Evolutionary conservation across 2,329 filamentous ascomycete genomes (phyloP).

Genomic region (Alternaria sp.): DNA sequence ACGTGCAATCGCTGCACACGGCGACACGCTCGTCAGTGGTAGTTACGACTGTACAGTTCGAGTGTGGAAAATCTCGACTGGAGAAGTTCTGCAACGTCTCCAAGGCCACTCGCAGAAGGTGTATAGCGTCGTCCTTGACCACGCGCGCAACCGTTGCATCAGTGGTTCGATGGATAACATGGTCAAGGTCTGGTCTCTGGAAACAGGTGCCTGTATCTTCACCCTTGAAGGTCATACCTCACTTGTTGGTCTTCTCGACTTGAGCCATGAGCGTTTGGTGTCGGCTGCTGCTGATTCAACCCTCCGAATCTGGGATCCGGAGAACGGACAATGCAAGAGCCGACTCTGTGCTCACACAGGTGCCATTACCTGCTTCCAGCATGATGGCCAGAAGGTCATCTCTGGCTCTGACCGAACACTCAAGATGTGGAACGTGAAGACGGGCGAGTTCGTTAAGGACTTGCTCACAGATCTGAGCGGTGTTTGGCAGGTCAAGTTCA

Average conservation of each 20-base stretch:
- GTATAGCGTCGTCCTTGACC: constrained; percentile 94
- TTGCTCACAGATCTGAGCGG: constrained; percentile 90
- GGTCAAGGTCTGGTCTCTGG: constrained; percentile 96
- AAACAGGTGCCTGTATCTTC: constrained; percentile 83
- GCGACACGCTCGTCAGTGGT: constrained; percentile 94
- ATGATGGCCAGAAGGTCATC: constrained; percentile 95
- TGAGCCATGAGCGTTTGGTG: constrained; percentile 88
- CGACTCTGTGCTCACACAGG: constrained; percentile 93
- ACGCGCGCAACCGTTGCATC: constrained; percentile 91
- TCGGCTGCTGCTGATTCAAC: constrained; percentile 96
- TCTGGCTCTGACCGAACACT: constrained; percentile 93
- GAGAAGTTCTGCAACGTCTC: constrained; percentile 83
- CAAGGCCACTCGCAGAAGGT: constrained; percentile 92
- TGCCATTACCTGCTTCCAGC: constrained; percentile 98
- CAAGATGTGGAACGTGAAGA: constrained; percentile 98
- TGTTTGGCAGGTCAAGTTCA: constrained; percentile 99
- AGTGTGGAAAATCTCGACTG: constrained; percentile 97
- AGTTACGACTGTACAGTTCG: constrained; percentile 96
- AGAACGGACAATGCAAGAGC: constrained; percentile 87
- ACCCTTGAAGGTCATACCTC: constrained; percentile 93
- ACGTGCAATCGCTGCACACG: constrained; percentile 92
- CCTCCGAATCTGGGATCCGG: constrained; percentile 94
- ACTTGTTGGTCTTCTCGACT: constrained; percentile 88
- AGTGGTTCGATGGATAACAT: constrained; percentile 98
- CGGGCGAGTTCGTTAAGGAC: constrained; percentile 90